Conservation (phyloP, 306 rosid genomes). For the Prunus padus region DNA sequence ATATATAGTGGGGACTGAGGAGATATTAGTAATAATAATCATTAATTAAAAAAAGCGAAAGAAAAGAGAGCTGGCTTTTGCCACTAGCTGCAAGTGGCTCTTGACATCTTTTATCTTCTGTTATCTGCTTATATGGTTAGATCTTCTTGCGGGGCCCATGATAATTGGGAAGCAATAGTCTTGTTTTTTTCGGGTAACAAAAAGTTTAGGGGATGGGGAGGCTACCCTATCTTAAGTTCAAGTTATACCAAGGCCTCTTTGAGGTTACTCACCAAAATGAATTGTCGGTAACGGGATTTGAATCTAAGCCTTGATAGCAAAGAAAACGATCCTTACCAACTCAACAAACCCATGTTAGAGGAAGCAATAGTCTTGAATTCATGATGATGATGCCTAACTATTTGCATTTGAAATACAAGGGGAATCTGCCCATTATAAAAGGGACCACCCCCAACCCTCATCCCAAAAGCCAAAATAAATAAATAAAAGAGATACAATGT, state of each 20-base stretch:
- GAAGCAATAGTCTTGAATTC: neutral
- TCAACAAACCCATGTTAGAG: too few species aligned
- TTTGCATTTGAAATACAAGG: slow-evolving; percentile 7
- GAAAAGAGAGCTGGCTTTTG: slow-evolving; percentile 8
- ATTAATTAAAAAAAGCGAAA: neutral
- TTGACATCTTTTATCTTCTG: neutral
- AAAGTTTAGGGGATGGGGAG: too few species aligned
- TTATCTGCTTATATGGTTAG: slow-evolving; percentile 12
- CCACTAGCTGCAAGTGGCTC: slow-evolving; percentile 19
- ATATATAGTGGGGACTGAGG: slow-evolving; percentile 6
- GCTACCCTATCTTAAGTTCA: accelerated
- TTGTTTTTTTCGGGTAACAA: too few species aligned
- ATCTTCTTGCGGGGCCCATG: slow-evolving; percentile 15
- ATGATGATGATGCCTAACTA: neutral
- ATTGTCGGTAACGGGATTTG: too few species aligned
- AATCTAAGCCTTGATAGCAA: too few species aligned
- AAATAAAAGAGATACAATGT: neutral
- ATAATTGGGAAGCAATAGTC: neutral
- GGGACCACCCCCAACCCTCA: neutral
- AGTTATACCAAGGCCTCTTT: too few species aligned
- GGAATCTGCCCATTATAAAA: neutral
- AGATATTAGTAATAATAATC: neutral
- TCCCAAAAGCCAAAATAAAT: neutral
- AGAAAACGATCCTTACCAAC: too few species aligned
- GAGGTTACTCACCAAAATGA: accelerated